phyloP scores from a whole-genome alignment of 2,329 filamentous ascomycete genomes.

The Harringtonia aguacate region DNA sequence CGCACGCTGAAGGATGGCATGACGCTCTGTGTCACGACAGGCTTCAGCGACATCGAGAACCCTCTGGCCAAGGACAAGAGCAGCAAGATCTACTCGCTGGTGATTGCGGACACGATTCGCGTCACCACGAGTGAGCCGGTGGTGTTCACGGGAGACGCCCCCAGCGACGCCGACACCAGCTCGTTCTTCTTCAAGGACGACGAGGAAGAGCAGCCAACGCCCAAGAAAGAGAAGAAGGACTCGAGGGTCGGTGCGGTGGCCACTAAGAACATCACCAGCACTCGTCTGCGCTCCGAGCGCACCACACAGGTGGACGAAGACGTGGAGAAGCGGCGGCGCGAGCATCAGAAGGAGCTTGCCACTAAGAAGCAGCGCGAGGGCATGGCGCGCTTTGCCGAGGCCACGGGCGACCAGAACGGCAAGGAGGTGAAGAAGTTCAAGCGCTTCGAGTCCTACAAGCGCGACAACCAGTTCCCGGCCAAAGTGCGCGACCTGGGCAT shows the following conservation, averaged over 20 bases:
- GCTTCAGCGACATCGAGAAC: slow-evolving; percentile 83
- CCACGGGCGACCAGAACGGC: slow-evolving; percentile 74
- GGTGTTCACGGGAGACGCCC: slow-evolving; percentile 88
- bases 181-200: slow-evolving; percentile 99
- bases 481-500: slow-evolving; percentile 80
- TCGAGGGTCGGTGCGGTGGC: slow-evolving; percentile 75
- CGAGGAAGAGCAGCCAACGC: slow-evolving; percentile 71
- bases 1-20: slow-evolving; percentile 87
- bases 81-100: slow-evolving; percentile 77
- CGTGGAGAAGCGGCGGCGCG: slow-evolving; percentile 73
- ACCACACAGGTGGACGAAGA: slow-evolving; percentile 83
- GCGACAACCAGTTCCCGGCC: slow-evolving; percentile 83
- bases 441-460: slow-evolving; percentile 97
- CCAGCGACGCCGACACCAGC: slow-evolving; percentile 83
- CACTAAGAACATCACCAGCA: slow-evolving; percentile 91
- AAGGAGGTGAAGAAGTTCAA: slow-evolving; percentile 98
- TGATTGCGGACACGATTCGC: slow-evolving; percentile 88
- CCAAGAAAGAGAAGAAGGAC: slow-evolving; percentile 87
- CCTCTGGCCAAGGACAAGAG: slow-evolving; percentile 79
- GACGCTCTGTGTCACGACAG: slow-evolving; percentile 86
- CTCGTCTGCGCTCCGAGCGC: slow-evolving; percentile 81
- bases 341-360: slow-evolving; percentile 85
- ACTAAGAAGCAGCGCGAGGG: slow-evolving; percentile 85
- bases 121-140: slow-evolving; percentile 69
- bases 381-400: slow-evolving; percentile 73